Conservation (phyloP, 2,329 filamentous ascomycete genomes). For the Alternaria gansuensis region DNA sequence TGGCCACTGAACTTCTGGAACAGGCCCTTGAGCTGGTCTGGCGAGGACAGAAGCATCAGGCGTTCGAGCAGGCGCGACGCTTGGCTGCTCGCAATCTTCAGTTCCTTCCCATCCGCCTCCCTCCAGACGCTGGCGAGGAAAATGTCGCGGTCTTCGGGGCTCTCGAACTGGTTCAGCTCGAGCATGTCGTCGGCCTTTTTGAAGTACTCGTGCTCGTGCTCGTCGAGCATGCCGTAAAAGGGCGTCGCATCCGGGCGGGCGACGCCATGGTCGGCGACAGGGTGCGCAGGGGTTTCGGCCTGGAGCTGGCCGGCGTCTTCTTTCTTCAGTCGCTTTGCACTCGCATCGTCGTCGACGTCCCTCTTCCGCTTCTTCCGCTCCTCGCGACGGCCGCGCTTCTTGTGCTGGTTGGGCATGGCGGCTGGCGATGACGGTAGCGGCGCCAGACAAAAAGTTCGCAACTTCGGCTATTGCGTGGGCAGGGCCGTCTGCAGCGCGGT, state of each 20-base stretch:
- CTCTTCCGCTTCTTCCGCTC: constrained; percentile 60
- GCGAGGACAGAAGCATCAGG: constrained; percentile 81
- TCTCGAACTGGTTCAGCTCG: constrained; percentile 85
- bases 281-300: constrained; percentile 27
- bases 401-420: constrained; percentile 69
- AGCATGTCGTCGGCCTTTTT: constrained; percentile 87
- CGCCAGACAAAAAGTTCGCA: constrained; percentile 27
- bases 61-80: constrained; percentile 92
- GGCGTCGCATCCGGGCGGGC: constrained; percentile 65
- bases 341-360: constrained; percentile 43
- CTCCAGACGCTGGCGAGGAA: constrained; percentile 81
- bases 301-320: constrained; percentile 29
- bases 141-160: constrained; percentile 66
- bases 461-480: constrained; percentile 23
- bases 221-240: constrained; percentile 92
- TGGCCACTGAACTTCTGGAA: constrained; percentile 87
- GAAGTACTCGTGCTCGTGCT: constrained; percentile 96
- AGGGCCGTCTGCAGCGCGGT: constrained; percentile 1
- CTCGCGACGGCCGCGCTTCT: constrained; percentile 66
- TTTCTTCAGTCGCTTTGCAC: constrained; percentile 48
- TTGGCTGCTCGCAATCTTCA: constrained; percentile 96
- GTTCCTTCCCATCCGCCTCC: constrained; percentile 89
- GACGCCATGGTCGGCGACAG: constrained; percentile 40
- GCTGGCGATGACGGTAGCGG: constrained; percentile 18
- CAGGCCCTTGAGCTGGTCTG: constrained; percentile 82